Conservation (phyloP, 2,329 filamentous ascomycete species). For the Trichoderma sp. region DNA sequence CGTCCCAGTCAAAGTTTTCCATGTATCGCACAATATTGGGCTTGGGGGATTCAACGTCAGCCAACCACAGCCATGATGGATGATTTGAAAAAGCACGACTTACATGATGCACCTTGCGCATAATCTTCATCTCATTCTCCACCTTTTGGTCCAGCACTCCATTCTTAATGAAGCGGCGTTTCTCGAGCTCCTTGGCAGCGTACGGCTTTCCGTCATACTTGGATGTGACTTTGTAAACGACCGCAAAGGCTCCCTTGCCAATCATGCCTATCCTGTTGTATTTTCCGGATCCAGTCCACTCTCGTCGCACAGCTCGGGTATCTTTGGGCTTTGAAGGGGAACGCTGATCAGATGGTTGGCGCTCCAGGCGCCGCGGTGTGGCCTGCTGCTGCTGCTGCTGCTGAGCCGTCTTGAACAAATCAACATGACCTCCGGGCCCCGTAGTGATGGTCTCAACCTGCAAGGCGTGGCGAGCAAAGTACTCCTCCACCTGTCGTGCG, state of each 20-base stretch:
- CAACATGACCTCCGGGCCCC: conserved; percentile 49
- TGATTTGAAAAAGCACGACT: conserved; percentile 39
- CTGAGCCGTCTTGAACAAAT: conserved; percentile 35
- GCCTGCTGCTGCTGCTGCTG: too few relatives aligned
- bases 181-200: conserved; percentile 94
- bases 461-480: conserved; percentile 51
- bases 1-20: conserved; percentile 80
- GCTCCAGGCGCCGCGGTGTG: conserved; percentile 1
- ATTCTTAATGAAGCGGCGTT: conserved; percentile 90
- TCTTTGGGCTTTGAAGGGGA: conserved; percentile 32
- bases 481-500: conserved; percentile 66
- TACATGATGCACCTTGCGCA: conserved; percentile 82
- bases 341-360: conserved; percentile 13
- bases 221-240: conserved; percentile 85
- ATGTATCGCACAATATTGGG: conserved; percentile 90
- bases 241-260: conserved; percentile 93
- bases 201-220: conserved; percentile 81
- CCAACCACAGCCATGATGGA: conserved; percentile 22
- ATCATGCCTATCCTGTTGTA: conserved; percentile 84
- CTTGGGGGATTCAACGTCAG: conserved; percentile 42
- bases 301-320: conserved; percentile 45
- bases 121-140: conserved; percentile 96
- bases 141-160: conserved; percentile 87
- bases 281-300: conserved; percentile 79
- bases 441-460: conserved; percentile 45